phyloP scores from a whole-genome alignment of 345 rosid genomes.

The Linum tenue region DNA sequence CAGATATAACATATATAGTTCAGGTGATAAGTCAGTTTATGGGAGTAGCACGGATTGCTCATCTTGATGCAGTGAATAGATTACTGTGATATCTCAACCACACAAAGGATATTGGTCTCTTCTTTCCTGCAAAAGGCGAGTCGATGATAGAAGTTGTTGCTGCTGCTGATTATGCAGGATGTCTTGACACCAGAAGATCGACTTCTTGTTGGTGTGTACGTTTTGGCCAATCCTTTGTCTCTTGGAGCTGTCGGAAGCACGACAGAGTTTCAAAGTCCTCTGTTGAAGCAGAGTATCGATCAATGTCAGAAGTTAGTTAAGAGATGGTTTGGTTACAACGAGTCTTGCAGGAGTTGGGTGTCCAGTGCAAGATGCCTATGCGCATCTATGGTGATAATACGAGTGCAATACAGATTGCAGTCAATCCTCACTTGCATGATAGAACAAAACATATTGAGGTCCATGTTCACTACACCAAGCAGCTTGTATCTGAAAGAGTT shows the following conservation, averaged over 20 bases:
- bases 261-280: no score
- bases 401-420: no score
- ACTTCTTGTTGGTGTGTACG: not conserved
- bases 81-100: not conserved
- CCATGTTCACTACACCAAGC: no score
- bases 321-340: not conserved
- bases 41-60: not conserved
- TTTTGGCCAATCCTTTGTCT: not conserved
- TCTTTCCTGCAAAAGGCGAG: not conserved
- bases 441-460: no score
- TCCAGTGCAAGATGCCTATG: no score
- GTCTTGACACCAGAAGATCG: not conserved
- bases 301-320: not conserved
- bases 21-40: not conserved
- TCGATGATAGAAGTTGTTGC: not conserved
- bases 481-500: no score
- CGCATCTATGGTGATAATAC: no score
- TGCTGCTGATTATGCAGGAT: not conserved
- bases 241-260: not conserved
- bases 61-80: not conserved
- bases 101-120: not conserved
- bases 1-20: no score
- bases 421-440: no score
- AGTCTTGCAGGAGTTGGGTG: no score
- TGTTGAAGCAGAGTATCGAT: no score